Evolutionary conservation across 352 stramenopile genomes (phyloP).

Genomic region (Pythium phragmiticola): DNA sequence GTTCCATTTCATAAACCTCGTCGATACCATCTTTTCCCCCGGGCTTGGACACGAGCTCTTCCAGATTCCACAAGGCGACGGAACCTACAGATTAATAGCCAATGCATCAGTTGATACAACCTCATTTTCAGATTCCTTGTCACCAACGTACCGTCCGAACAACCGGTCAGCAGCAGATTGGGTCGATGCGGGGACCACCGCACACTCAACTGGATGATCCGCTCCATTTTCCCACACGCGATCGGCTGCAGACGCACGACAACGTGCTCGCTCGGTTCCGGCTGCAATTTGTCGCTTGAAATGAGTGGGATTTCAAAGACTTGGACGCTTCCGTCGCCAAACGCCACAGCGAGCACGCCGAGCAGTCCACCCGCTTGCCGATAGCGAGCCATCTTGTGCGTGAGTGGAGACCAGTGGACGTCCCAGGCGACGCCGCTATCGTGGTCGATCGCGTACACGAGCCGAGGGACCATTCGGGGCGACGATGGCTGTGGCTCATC

Average conservation of each 20-base stretch:
- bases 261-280: slow-evolving; percentile 18
- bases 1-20: slow-evolving; percentile 42
- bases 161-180: slow-evolving; percentile 76
- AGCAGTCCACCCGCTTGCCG: slow-evolving; percentile 33
- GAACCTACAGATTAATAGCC: slow-evolving; percentile 40
- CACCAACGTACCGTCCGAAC: slow-evolving; percentile 58
- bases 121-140: neutral
- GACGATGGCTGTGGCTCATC: neutral
- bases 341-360: slow-evolving; percentile 65
- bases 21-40: neutral
- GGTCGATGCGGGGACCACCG: slow-evolving; percentile 73
- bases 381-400: slow-evolving; percentile 39
- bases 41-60: slow-evolving; percentile 28
- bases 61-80: slow-evolving; percentile 76
- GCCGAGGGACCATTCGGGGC: slow-evolving; percentile 33
- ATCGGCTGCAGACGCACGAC: slow-evolving; percentile 56
- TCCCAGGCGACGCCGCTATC: slow-evolving; percentile 75
- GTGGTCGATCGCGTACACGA: slow-evolving; percentile 81
- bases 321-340: slow-evolving; percentile 72
- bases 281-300: slow-evolving; percentile 34
- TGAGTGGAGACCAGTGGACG: slow-evolving; percentile 71
- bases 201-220: slow-evolving; percentile 63
- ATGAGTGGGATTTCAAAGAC: slow-evolving; percentile 66
- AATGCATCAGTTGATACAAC: neutral
- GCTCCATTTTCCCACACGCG: slow-evolving; percentile 37